These are phyloP conservation scores for Talaromyces sp. DNA, from an alignment of 2,329 filamentous ascomycete genomes.

Conservation along the genomic window DNA sequence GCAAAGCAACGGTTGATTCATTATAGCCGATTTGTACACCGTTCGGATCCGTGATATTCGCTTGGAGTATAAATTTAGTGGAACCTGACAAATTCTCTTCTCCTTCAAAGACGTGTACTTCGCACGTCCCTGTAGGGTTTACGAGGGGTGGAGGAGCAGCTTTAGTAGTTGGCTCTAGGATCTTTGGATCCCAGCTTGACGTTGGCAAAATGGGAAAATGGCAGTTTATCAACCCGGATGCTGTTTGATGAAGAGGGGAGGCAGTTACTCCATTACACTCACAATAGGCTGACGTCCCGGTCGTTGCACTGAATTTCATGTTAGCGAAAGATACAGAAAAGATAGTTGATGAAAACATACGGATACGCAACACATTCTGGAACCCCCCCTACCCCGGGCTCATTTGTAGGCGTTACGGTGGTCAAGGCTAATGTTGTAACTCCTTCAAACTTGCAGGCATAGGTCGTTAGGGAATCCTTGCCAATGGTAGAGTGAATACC, in stretches of 20 bases:
- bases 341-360: no score
- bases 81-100: no score
- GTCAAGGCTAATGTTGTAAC: background rate
- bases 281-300: background rate
- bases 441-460: background rate
- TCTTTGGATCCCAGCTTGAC: background rate
- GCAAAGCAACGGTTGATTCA: no score
- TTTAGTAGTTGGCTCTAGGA: background rate
- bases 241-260: background rate
- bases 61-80: no score
- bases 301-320: background rate
- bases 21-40: no score
- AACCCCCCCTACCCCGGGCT: background rate
- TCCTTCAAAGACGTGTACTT: background rate
- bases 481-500: background rate
- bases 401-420: background rate
- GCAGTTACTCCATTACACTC: background rate
- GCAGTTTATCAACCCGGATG: background rate
- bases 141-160: background rate
- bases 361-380: background rate
- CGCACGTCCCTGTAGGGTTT: background rate
- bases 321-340: no score
- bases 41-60: no score
- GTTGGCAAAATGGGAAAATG: background rate
- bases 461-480: background rate